Evolutionary conservation across 2,329 filamentous ascomycete genomes (phyloP), one percentile per base, ranked within the genome.

Genomic region (Ceratocystis eucalypticola): DNA sequence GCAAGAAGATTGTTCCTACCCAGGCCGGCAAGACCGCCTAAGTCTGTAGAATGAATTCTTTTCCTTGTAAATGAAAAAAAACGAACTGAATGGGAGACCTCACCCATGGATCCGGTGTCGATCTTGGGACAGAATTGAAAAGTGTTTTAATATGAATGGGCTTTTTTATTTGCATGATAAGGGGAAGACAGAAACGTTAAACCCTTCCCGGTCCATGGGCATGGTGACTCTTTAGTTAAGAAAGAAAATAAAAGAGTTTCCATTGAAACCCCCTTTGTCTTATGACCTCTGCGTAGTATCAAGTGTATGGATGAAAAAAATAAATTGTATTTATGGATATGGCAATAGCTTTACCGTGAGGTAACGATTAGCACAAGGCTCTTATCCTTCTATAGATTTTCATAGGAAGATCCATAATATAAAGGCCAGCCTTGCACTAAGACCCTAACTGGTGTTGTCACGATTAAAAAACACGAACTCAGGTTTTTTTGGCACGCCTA

Each of bases 1-100:
- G 92, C 85, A 99, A 99, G 91, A 99, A 99, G 89, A 87, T 99
- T 78, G 88, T 87, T 79, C 91, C 93, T 73, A 88, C 88, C 77
- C 87, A 91, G 81, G 82, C 83, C 73, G 83, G 84, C 75, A 90
- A 89, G 82, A 81, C 82, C 74, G 64, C 64, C 30, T 67, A 69
- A 69, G 41, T 64, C 25, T 22, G 5, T 48, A 22, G 46, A 63
- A 63, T 63, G 41, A 28, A 20, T 30, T 25, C 46, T 46, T 64
- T 33, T 41, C 22, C 15, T 61, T 59, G 30, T 20, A 30, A 59
- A 59, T 59, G 53, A 59, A 59, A 59, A 59, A 59, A 48, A 33
- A 25, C 20, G 25, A 62, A 64, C 46, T 53, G 33, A 45, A 53
- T 66, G 48, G 61, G 61, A 64, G 20, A 45, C 22, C 45, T 30